These are phyloP conservation scores for Boletellus deceptivus DNA, from an alignment of 1,284 basidiomycete genomes.

Conservation along the genomic window DNA sequence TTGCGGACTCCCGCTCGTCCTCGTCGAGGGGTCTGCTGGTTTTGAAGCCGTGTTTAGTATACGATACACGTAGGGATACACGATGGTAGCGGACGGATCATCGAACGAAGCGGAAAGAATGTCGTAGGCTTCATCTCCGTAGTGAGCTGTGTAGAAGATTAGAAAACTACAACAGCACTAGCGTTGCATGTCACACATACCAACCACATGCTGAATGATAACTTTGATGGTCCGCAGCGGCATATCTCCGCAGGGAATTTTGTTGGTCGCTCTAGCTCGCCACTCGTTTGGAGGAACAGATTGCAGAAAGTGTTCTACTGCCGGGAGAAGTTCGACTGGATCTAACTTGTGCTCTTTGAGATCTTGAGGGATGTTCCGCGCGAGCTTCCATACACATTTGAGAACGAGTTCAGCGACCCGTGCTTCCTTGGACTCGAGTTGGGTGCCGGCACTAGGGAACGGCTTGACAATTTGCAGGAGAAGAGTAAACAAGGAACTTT, in stretches of 20 bases:
- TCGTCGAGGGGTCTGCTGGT: constrained; percentile 38
- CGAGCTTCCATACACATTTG: constrained; percentile 99
- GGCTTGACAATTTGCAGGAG: constrained; percentile 87
- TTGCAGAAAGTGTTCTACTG: constrained; percentile 93
- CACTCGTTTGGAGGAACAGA: constrained; percentile 95
- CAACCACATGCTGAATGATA: constrained; percentile 92
- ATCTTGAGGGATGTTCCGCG: constrained; percentile 91
- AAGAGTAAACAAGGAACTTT: constrained; percentile 75
- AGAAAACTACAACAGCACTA: constrained; percentile 12
- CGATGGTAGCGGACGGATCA: constrained; percentile 79
- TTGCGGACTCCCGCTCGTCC: constrained; percentile 39
- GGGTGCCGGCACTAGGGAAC: constrained; percentile 70
- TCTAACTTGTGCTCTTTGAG: constrained; percentile 79
- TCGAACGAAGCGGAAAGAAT: constrained; percentile 75
- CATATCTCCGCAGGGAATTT: constrained; percentile 94
- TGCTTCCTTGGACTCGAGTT: constrained; percentile 72
- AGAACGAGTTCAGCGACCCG: constrained; percentile 95
- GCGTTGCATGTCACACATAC: constrained; percentile 48
- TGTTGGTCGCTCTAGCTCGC: constrained; percentile 86
- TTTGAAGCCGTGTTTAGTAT: constrained; percentile 70
- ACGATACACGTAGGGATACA: constrained; percentile 83
- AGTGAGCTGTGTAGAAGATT: constrained; percentile 57
- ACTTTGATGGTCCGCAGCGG: constrained; percentile 97
- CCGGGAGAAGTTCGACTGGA: constrained; percentile 87
- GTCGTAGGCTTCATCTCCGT: constrained; percentile 79